Conservation (phyloP, 176 grass and related monocot genomes). For the Lolium multiflorum region DNA sequence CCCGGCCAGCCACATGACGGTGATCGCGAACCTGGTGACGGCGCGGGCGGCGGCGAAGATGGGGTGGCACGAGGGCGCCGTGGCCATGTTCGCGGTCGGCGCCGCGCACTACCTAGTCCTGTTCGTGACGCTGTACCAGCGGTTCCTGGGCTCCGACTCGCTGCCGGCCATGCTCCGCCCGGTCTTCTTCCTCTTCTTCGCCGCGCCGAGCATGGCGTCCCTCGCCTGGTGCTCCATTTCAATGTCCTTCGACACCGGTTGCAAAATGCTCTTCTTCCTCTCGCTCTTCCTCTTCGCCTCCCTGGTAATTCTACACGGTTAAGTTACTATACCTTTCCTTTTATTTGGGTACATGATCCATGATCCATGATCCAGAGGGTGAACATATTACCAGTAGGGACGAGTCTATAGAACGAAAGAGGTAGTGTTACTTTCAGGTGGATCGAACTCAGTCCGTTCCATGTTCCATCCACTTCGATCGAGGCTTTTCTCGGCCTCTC, state of each 20-base stretch:
- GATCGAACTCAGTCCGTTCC: neutral
- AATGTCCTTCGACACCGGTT: slow-evolving; percentile 63
- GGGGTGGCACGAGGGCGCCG: slow-evolving; percentile 77
- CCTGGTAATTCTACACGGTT: slow-evolving; percentile 50
- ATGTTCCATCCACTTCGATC: slow-evolving; percentile 19
- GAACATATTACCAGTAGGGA: neutral
- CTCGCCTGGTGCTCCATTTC: slow-evolving; percentile 77
- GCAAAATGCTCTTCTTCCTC: slow-evolving; percentile 97
- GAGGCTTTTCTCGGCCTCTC: neutral
- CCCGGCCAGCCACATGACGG: slow-evolving; percentile 88
- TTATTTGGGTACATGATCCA: too few relatives aligned
- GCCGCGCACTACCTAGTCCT: slow-evolving; percentile 90
- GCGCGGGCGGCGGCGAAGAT: slow-evolving; percentile 71
- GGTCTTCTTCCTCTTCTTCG: slow-evolving; percentile 97
- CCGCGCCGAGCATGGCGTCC: slow-evolving; percentile 81
- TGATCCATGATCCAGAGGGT: too few relatives aligned
- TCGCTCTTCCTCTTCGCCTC: slow-evolving; percentile 92
- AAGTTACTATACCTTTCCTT: too few relatives aligned
- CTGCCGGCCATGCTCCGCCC: slow-evolving; percentile 83
- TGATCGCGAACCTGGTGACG: slow-evolving; percentile 85
- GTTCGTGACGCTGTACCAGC: slow-evolving; percentile 89
- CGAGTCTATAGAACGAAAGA: neutral
- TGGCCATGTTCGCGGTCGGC: slow-evolving; percentile 85
- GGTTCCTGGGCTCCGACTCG: slow-evolving; percentile 72
- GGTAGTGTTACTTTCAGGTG: neutral